Evolutionary conservation across 1,284 basidiomycete genomes (phyloP).

Genomic region (Thelephora terrestris): DNA sequence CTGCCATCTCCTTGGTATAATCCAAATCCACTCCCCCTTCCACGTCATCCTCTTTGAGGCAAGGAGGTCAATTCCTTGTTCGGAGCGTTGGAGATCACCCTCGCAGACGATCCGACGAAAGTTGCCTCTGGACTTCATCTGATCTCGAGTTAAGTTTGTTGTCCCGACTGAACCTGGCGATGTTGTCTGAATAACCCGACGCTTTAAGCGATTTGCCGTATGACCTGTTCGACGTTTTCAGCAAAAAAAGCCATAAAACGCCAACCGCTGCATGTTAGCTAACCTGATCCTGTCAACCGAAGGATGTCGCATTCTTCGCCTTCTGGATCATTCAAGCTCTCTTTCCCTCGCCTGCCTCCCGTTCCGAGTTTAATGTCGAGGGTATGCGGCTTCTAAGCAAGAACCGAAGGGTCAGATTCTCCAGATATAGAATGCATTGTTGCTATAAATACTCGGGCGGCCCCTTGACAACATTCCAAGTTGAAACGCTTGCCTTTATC

Average conservation of each 20-base stretch:
- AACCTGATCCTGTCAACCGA: slow-evolving; percentile 65
- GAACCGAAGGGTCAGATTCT: slow-evolving; percentile 76
- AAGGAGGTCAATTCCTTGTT: slow-evolving; percentile 25
- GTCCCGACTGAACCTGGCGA: slow-evolving; percentile 68
- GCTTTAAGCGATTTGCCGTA: slow-evolving; percentile 75
- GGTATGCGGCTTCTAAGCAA: slow-evolving; percentile 71
- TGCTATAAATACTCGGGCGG: too few species aligned
- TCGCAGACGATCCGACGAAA: slow-evolving; percentile 83
- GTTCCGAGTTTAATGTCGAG: slow-evolving; percentile 92
- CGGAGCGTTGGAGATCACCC: slow-evolving; percentile 42
- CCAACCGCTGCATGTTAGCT: neutral
- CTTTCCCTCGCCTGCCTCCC: slow-evolving; percentile 65
- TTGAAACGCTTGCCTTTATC: too few species aligned
- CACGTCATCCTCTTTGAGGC: slow-evolving; percentile 28
- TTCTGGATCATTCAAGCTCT: slow-evolving; percentile 66
- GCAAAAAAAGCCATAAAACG: slow-evolving; percentile 11
- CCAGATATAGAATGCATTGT: too few species aligned
- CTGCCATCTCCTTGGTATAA: slow-evolving; percentile 65
- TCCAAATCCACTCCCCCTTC: slow-evolving; percentile 73
- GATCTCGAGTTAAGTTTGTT: slow-evolving; percentile 59
- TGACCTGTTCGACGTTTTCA: slow-evolving; percentile 59
- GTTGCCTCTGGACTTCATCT: slow-evolving; percentile 75
- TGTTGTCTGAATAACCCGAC: slow-evolving; percentile 60
- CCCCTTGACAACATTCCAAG: too few species aligned
- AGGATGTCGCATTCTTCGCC: slow-evolving; percentile 64